Conservation (phyloP, 495 filamentous ascomycete species). For the Letharia columbiana region DNA sequence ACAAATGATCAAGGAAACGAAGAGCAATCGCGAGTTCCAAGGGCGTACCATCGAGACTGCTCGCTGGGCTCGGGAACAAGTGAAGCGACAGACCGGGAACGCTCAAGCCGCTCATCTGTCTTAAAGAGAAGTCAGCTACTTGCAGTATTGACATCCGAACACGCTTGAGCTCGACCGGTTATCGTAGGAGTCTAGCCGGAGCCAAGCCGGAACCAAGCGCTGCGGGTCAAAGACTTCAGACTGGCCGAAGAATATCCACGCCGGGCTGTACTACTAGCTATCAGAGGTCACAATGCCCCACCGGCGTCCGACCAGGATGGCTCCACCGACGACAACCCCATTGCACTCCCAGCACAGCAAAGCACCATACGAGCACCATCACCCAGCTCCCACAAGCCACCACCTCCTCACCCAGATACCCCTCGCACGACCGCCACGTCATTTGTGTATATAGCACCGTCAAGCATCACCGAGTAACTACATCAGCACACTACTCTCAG, state of each 20-base stretch:
- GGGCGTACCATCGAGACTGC: constrained; percentile 83
- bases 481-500: constrained; percentile 11
- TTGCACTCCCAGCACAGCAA: constrained; percentile 19
- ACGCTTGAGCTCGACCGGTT: background rate
- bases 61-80: constrained; percentile 93
- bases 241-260: background rate
- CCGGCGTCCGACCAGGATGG: constrained; percentile 22
- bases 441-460: constrained; percentile 21
- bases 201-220: constrained; percentile 1
- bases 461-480: constrained; percentile 15
- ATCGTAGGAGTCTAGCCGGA: constrained; percentile 1
- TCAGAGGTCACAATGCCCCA: constrained; percentile 8
- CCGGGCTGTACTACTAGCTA: constrained; percentile 13
- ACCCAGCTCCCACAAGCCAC: constrained; percentile 9
- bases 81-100: constrained; percentile 72
- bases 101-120: constrained; percentile 25
- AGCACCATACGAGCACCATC: constrained; percentile 20
- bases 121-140: constrained; percentile 1
- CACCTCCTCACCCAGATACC: constrained; percentile 19
- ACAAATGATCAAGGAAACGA: constrained; percentile 75
- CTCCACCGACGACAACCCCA: constrained; percentile 14
- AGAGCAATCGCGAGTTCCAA: constrained; percentile 73
- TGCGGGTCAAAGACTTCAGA: background rate
- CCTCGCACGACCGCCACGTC: constrained; percentile 16
- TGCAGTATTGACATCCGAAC: constrained; percentile 1